Percentiles rank a stretch among this genome's conserved stretches.
These are phyloP conservation scores for Penicillium vulpinum DNA, from an alignment of 2,329 filamentous ascomycete genomes.

Conservation along the genomic window DNA sequence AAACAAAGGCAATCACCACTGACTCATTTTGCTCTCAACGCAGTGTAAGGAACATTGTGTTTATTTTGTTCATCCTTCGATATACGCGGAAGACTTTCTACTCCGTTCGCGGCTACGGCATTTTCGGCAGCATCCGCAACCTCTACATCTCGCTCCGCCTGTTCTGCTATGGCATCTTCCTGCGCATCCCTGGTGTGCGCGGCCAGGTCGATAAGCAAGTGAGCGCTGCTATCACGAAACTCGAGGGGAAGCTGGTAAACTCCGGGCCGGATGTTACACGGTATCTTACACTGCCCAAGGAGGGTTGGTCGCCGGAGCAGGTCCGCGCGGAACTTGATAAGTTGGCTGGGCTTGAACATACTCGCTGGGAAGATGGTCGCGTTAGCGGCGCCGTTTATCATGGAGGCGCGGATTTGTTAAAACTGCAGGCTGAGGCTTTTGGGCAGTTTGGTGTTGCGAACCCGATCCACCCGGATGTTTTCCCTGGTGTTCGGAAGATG, in stretches of 20 bases:
- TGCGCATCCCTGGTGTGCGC: slow-evolving; percentile 82
- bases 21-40: not conserved
- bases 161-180: slow-evolving; percentile 78
- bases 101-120: slow-evolving; percentile 83
- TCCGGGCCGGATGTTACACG: slow-evolving; percentile 68
- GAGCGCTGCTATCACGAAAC: slow-evolving; percentile 72
- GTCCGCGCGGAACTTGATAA: slow-evolving; percentile 76
- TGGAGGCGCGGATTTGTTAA: slow-evolving; percentile 76
- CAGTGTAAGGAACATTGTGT: slow-evolving; percentile 82
- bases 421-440: slow-evolving; percentile 89
- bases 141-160: slow-evolving; percentile 71
- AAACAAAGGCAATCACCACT: slow-evolving; percentile 2
- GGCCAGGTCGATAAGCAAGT: slow-evolving; percentile 83
- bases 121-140: slow-evolving; percentile 75
- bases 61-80: slow-evolving; percentile 82
- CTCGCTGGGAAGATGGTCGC: slow-evolving; percentile 91
- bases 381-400: slow-evolving; percentile 97
- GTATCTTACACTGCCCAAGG: slow-evolving; percentile 74
- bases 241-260: slow-evolving; percentile 81
- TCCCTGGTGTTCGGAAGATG: slow-evolving; percentile 98
- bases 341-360: slow-evolving; percentile 85
- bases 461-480: slow-evolving; percentile 96
- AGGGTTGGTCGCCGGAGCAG: slow-evolving; percentile 78
- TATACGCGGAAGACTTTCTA: slow-evolving; percentile 77
- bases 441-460: slow-evolving; percentile 93